Conservation (phyloP, 2,329 filamentous ascomycete species). For the Aureobasidium sp. region DNA sequence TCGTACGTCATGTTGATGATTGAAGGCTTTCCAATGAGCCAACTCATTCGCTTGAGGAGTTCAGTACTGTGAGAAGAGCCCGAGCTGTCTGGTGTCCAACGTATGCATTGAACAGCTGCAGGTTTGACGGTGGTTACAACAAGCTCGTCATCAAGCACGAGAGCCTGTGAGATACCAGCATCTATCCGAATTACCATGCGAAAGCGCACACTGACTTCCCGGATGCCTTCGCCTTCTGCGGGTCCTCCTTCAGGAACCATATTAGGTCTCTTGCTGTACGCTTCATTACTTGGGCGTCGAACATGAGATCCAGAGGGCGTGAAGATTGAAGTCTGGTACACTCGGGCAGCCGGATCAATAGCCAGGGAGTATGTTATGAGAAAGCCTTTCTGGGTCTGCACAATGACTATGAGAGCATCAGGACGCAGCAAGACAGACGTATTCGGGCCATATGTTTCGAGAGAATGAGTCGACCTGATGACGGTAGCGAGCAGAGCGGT, state of each 20-base stretch:
- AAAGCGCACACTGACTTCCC: constrained; percentile 84
- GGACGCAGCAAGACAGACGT: constrained; percentile 77
- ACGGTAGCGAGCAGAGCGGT: constrained; percentile 81
- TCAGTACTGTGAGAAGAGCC: constrained; percentile 86
- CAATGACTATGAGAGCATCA: constrained; percentile 83
- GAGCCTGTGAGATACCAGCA: constrained; percentile 78
- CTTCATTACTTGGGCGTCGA: constrained; percentile 41
- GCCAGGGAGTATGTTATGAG: constrained; percentile 92
- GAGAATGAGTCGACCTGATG: constrained; percentile 68
- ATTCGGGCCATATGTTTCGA: constrained; percentile 78
- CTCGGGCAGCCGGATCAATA: constrained; percentile 69
- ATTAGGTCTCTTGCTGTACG: constrained; percentile 20
- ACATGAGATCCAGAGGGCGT: constrained; percentile 37
- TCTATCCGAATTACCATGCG: constrained; percentile 98
- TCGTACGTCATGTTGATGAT: constrained; percentile 87
- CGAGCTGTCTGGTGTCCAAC: constrained; percentile 77
- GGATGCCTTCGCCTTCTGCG: constrained; percentile 73
- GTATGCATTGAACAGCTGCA: constrained; percentile 91
- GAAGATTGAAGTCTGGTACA: constrained; percentile 76
- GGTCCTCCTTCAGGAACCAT: constrained; percentile 45
- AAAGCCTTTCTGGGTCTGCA: constrained; percentile 77
- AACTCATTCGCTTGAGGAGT: constrained; percentile 76
- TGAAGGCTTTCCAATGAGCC: constrained; percentile 68
- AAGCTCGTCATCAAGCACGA: constrained; percentile 87
- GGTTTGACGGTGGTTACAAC: constrained; percentile 87